Base-by-base conservation (phyloP, 139 green algal genomes). In the Coelastrella sp. region DNA sequence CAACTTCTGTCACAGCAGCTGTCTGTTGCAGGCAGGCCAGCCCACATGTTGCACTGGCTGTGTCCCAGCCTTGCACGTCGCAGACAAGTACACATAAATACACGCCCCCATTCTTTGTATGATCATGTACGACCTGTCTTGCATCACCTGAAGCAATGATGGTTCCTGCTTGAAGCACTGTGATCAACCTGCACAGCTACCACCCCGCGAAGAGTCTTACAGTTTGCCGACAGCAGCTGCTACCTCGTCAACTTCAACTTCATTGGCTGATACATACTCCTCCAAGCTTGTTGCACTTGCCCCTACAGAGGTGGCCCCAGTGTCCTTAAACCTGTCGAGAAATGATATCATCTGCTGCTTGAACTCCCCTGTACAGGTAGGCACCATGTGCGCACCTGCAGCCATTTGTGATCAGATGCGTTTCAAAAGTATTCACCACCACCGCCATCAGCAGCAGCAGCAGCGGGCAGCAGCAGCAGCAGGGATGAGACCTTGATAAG, bases 341-440 rank as follows among this genome's bases (percentile, higher is more conserved):
- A 93, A 89, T 4, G 51, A 15, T 3, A 69, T n/a, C 40, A 92
- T 25, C 0, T n/a, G 32, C 35, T 84, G 34, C 72, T 93, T 93
- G 79, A 92, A 88, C 17, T 86, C 88, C 7, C 91, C 89, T 17
- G 72, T 89, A 84, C 90, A 93, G 0, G 90, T 94, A 21, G 90
- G 90, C 41, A 95, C 87, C 81, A 92, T 83, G 81, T 95, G 92
- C 0, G 75, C 91, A 15, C 92, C 92, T 23, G 66, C 66, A 74
- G 35, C 8, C n/a, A n/a, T n/a, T n/a, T n/a, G n/a, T n/a, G n/a
- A n/a, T n/a, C n/a, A 34, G 11, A 21, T 37, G 63, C 63, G 30
- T 72, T 72, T 41, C 63, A 11, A 15, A 37, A 11, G 6, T 25
- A 2, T 17, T n/a, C 69, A 57, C 25, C 69, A 57, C 15, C 2